phyloP scores from a whole-genome alignment of 2,329 filamentous ascomycete genomes.

The Colletotrichum nymphaeae region DNA sequence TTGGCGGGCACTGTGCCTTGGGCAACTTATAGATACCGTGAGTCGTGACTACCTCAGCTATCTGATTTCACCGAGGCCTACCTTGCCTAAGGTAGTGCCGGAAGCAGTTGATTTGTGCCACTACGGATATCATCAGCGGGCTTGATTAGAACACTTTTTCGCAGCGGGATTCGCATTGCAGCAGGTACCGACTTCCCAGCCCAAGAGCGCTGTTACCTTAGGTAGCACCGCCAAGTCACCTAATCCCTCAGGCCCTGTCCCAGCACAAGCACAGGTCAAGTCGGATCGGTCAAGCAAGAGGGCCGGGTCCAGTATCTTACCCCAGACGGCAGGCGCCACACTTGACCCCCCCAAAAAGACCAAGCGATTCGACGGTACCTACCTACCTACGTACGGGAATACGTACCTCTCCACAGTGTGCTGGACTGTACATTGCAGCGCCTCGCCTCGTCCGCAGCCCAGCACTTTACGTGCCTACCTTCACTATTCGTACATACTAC shows the following conservation, averaged over 20 bases:
- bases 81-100: no score
- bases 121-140: neutral
- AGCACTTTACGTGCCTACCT: conserved; percentile 26
- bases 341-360: conserved; percentile 1
- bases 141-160: neutral
- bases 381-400: neutral
- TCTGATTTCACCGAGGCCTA: neutral
- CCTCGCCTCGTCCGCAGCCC: conserved; percentile 27
- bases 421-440: conserved; percentile 28
- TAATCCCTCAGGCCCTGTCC: neutral
- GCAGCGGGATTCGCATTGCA: neutral
- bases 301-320: conserved; percentile 28
- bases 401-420: conserved; percentile 24
- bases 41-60: neutral
- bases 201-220: neutral
- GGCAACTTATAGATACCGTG: neutral
- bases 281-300: conserved; percentile 25
- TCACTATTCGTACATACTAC: conserved; percentile 2
- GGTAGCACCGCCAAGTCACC: neutral
- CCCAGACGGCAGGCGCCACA: conserved; percentile 29
- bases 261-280: conserved; percentile 10
- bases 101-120: neutral
- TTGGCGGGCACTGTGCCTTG: neutral
- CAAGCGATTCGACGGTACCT: conserved; percentile 22
- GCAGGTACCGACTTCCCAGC: neutral